Evolutionary conservation across 371 early-diverging fungal genomes (phyloP).

Genomic region (Thermomucor indicae-seudaticae): DNA sequence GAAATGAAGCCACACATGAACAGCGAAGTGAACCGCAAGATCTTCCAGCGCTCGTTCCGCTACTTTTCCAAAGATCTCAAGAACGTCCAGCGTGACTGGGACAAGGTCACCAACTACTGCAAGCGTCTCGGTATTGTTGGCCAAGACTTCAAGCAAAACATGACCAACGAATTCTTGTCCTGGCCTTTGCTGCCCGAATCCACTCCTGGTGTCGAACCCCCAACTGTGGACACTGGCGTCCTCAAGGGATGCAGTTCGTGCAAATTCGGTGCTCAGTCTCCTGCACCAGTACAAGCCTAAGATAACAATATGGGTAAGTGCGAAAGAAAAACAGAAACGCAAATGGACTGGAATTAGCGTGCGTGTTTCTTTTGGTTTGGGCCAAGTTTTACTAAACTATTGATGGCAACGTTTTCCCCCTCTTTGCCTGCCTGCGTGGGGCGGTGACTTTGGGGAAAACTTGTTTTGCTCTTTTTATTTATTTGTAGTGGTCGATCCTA

Average conservation of each 20-base stretch:
- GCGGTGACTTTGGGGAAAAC: not conserved
- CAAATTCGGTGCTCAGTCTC: not conserved
- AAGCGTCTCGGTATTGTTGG: slow-evolving; percentile 58
- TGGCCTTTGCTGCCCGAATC: slow-evolving; percentile 40
- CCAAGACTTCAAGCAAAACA: slow-evolving; percentile 52
- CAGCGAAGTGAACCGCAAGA: slow-evolving; percentile 52
- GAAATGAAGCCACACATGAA: slow-evolving; percentile 62
- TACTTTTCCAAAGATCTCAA: slow-evolving; percentile 58
- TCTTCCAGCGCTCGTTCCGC: slow-evolving; percentile 60
- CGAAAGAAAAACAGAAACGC: not conserved
- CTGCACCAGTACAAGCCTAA: not conserved
- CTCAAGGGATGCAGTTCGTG: slow-evolving; percentile 8
- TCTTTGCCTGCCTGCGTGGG: not conserved
- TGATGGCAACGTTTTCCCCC: no score
- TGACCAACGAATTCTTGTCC: slow-evolving; percentile 55
- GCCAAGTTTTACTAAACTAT: no score
- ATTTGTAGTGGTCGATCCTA: slow-evolving; percentile 36
- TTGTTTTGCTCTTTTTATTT: slow-evolving; percentile 4
- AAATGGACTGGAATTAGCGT: not conserved
- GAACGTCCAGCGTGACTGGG: slow-evolving; percentile 68
- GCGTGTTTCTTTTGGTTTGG: not conserved
- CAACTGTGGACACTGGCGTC: slow-evolving; percentile 47
- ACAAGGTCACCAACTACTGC: slow-evolving; percentile 64
- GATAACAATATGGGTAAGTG: not conserved
- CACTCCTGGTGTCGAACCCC: slow-evolving; percentile 29